Evolutionary conservation across 495 filamentous ascomycete genomes (phyloP), one percentile per base, ranked within the genome.

Genomic region (Aspergillus saccharolyticus): DNA sequence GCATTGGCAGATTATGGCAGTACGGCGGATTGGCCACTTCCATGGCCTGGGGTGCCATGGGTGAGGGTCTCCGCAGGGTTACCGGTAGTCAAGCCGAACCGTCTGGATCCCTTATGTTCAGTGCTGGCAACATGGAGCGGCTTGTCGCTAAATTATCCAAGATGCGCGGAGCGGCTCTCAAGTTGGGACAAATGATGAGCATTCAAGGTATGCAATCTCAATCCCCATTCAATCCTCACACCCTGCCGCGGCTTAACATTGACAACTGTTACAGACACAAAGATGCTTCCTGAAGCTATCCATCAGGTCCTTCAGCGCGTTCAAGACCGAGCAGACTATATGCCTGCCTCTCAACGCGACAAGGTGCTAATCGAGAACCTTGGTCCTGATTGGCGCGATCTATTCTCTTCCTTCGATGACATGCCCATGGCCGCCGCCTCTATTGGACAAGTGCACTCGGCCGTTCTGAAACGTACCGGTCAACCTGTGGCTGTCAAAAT

Each of bases 81-180:
- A 78, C 82, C 24, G 83, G 84, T 4, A 68, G 73, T 30, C 77
- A 85, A 54, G 82, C 80, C 18, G 83, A 82, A 18, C 74, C 76
- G 53, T 76, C 78, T 52, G 86, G 89, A 3, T 94, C 92, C 15
- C 74, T 96, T 45, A 88, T 98, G 81, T 85, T 98, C 60, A 96
- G 88, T 69, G 78, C 89, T 16, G 83, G 78, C 8, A 98, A 98
- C 64, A 89, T 96, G 81, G 90, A 97, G 65, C 80, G 94, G 30
- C 82, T 98, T 4, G 94, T 97, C 4, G 78, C 89, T 17, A 96
- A 92, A 71, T 82, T 98, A 8, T 96, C 91, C 12, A 86, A 89
- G 22, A 98, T 98, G 94, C 85, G 94, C 63, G 94, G 94, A 20
- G 95, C 94, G n/a, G 94, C 94, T 44, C 75, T 98, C n/a, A 98